A percentile compares a stretch with the other conserved stretches of the same genome.
Evolutionary conservation across 345 rosid genomes (phyloP).

Genomic region (Lepidium africanum): DNA sequence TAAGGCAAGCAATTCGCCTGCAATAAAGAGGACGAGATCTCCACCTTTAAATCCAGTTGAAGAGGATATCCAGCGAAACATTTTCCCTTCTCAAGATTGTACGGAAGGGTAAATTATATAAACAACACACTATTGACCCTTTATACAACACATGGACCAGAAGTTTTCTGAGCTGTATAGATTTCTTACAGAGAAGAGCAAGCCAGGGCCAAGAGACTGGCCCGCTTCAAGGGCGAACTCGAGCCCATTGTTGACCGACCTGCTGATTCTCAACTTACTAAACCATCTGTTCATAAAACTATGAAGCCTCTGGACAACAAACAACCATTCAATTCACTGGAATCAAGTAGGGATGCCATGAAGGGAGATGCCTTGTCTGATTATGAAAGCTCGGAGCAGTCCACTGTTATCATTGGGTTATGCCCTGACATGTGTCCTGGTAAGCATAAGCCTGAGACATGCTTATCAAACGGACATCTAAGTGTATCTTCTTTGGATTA

Average conservation of each 20-base stretch:
- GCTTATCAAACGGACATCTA: neutral
- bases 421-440: constrained; percentile 98
- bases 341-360: constrained; percentile 30
- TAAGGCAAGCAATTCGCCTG: constrained; percentile 24
- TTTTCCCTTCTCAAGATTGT: constrained; percentile 36
- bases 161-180: constrained; percentile 9
- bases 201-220: constrained; percentile 81
- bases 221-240: constrained; percentile 72
- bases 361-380: constrained; percentile 37
- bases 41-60: constrained; percentile 41
- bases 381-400: constrained; percentile 43
- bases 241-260: constrained; percentile 35
- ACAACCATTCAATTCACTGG: constrained; percentile 28
- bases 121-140: constrained; percentile 1
- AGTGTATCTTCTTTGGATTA: constrained; percentile 4
- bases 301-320: constrained; percentile 32
- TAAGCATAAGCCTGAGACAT: constrained; percentile 30
- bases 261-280: constrained; percentile 35
- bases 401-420: constrained; percentile 54
- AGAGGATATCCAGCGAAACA: constrained; percentile 39
- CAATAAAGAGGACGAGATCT: constrained; percentile 64
- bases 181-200: constrained; percentile 54
- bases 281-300: constrained; percentile 25
- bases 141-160: neutral
- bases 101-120: constrained; percentile 52